Percentiles rank a stretch among this genome's conserved stretches.
phyloP scores from a whole-genome alignment of 169 alveolate species.

The Plasmodium gonderi region DNA sequence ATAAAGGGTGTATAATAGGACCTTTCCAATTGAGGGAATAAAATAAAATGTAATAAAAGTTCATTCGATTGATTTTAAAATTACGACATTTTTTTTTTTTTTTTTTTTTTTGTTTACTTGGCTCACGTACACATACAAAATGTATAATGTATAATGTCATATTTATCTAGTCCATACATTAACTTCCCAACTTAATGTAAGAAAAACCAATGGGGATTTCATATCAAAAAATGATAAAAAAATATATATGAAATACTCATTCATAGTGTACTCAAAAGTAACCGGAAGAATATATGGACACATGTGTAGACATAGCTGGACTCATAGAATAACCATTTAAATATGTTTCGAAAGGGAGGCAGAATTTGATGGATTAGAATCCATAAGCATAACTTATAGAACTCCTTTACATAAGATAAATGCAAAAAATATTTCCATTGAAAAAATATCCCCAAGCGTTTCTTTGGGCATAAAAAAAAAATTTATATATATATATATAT shows the following conservation, averaged over 20 bases:
- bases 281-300: background rate
- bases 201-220: background rate
- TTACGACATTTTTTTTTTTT: background rate
- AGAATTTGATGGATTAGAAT: too few species aligned
- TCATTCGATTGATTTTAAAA: background rate
- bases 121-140: background rate
- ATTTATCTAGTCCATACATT: background rate
- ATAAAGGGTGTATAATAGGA: background rate
- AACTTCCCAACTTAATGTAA: background rate
- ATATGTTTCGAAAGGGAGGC: background rate
- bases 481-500: background rate
- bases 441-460: too few species aligned
- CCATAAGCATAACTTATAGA: too few species aligned
- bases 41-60: background rate
- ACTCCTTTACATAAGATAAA: too few species aligned
- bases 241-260: background rate
- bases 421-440: too few species aligned
- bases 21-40: background rate
- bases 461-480: too few species aligned
- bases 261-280: background rate
- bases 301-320: background rate
- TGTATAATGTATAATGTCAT: background rate
- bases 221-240: background rate
- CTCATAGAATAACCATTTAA: background rate
- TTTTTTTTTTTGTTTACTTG: too few species aligned